phyloP scores from a whole-genome alignment of 768 basidiomycete species.

The Pisolithus albus region DNA sequence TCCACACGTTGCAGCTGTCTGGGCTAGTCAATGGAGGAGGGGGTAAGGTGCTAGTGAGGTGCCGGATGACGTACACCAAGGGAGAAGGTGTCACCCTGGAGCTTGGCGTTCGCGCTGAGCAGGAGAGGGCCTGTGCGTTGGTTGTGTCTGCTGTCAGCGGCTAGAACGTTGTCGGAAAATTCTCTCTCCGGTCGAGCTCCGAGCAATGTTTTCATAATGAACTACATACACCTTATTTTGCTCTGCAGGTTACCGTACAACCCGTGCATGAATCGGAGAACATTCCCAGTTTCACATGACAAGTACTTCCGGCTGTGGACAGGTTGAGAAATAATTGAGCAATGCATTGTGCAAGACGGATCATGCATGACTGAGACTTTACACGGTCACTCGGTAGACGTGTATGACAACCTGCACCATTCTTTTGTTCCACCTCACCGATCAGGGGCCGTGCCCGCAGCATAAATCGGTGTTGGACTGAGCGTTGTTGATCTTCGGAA shows the following conservation, averaged over 20 bases:
- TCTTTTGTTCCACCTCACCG: not conserved
- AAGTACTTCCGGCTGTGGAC: not conserved
- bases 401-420: not conserved
- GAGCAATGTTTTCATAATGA: too few relatives aligned
- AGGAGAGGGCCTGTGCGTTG: conserved; percentile 76
- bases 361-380: not conserved
- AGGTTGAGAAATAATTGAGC: not conserved
- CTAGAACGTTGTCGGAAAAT: conserved; percentile 22
- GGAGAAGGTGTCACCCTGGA: conserved; percentile 92
- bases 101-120: conserved; percentile 85
- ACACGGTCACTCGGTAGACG: not conserved
- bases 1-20: conserved; percentile 91
- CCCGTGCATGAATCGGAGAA: not conserved
- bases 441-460: not conserved
- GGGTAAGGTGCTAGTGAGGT: conserved; percentile 91
- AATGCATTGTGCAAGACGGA: not conserved
- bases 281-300: not conserved
- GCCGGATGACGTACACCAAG: conserved; percentile 90
- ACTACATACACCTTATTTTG: too few relatives aligned
- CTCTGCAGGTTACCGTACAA: too few relatives aligned
- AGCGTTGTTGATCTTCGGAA: not conserved
- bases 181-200: too few relatives aligned
- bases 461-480: not conserved
- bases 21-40: conserved; percentile 88
- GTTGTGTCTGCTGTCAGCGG: conserved; percentile 87